Evolutionary conservation across 768 basidiomycete species (phyloP).

Genomic region (Postia placenta): DNA sequence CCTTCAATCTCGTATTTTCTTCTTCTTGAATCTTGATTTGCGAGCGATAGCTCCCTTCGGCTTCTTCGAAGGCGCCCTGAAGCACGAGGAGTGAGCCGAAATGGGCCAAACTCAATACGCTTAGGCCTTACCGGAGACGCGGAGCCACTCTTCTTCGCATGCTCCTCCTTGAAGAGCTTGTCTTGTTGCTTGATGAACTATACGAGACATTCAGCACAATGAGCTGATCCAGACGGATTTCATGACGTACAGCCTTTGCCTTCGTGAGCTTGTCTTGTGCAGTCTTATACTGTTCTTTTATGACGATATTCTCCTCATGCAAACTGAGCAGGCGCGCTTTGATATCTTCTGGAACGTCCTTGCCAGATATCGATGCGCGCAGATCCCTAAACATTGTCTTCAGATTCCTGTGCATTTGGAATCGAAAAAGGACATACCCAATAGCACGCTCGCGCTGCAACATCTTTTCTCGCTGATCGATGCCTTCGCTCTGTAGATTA

Average conservation of each 20-base stretch:
- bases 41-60: constrained; percentile 38
- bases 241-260: constrained; percentile 56
- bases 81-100: not conserved
- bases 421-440: constrained; percentile 41
- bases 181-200: constrained; percentile 94
- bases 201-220: not conserved
- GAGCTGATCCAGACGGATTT: not conserved
- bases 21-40: constrained; percentile 31
- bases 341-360: constrained; percentile 77
- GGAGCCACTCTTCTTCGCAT: constrained; percentile 46
- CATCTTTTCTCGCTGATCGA: constrained; percentile 82
- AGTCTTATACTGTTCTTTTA: constrained; percentile 69
- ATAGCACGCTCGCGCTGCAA: constrained; percentile 82
- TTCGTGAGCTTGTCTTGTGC: constrained; percentile 72
- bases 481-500: constrained; percentile 83
- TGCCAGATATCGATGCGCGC: constrained; percentile 69
- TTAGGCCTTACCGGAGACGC: constrained; percentile 36
- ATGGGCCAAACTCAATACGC: too few species aligned
- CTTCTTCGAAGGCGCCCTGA: constrained; percentile 63
- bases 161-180: constrained; percentile 79
- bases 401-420: not conserved
- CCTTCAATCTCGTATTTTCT: constrained; percentile 42
- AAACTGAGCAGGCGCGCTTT: constrained; percentile 66
- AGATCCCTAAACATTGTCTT: constrained; percentile 48
- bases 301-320: constrained; percentile 69